These are phyloP conservation scores for Wickerhamiella parazyma DNA, from an alignment of 805 yeast species.

Conservation along the genomic window DNA sequence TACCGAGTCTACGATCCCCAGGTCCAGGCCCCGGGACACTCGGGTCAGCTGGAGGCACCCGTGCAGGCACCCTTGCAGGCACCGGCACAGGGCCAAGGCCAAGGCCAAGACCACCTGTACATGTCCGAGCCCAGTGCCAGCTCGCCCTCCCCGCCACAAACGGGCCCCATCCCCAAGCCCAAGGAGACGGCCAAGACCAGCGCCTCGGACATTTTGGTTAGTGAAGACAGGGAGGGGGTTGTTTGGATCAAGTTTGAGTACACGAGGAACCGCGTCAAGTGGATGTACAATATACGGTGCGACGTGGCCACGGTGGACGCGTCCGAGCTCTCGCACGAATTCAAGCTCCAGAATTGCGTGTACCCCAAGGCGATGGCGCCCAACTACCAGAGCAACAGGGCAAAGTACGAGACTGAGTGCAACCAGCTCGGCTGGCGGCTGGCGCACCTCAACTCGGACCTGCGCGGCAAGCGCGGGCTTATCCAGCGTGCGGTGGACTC, in stretches of 20 bases:
- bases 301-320: slow-evolving; percentile 24
- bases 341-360: slow-evolving; percentile 32
- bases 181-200: background rate
- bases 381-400: slow-evolving; percentile 35
- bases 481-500: slow-evolving; percentile 40
- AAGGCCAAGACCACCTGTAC: too few species aligned
- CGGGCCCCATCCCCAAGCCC: background rate
- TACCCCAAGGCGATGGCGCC: slow-evolving; percentile 35
- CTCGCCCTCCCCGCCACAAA: background rate
- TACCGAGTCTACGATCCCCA: too few species aligned
- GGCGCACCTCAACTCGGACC: slow-evolving; percentile 30
- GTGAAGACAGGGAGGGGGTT: slow-evolving; percentile 12
- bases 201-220: slow-evolving; percentile 5
- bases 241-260: slow-evolving; percentile 26
- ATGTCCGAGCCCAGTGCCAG: too few species aligned
- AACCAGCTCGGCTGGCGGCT: slow-evolving; percentile 39
- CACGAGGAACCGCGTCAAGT: slow-evolving; percentile 22
- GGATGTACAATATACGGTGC: slow-evolving; percentile 25
- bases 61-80: too few species aligned
- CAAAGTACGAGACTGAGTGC: slow-evolving; percentile 35
- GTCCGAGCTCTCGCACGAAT: slow-evolving; percentile 22
- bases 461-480: slow-evolving; percentile 34
- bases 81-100: too few species aligned
- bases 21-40: too few species aligned
- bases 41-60: too few species aligned